Conservation (phyloP, 1,284 basidiomycete species). For the Coniferiporia sulphurascens region DNA sequence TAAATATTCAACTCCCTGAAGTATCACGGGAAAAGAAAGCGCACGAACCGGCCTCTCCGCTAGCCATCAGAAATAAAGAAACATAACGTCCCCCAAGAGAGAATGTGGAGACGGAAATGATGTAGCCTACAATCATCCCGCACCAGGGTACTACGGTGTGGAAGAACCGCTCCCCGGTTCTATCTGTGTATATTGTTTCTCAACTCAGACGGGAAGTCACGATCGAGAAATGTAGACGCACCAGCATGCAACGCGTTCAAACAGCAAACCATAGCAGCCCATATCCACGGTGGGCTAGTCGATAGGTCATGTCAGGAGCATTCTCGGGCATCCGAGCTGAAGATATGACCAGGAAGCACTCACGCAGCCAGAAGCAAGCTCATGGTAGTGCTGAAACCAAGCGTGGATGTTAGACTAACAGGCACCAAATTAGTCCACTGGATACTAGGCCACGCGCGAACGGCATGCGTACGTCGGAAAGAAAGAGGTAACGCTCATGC, state of each 20-base stretch:
- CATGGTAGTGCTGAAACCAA: conserved; percentile 32
- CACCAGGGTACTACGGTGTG: conserved; percentile 28
- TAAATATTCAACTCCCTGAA: not conserved
- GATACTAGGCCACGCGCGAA: conserved; percentile 1
- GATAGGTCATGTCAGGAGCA: not conserved
- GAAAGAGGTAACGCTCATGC: conserved; percentile 35
- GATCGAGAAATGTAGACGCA: conserved; percentile 38
- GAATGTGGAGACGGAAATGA: conserved; percentile 25
- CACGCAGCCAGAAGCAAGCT: conserved; percentile 34
- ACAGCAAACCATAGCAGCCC: conserved; percentile 27
- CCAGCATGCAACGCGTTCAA: conserved; percentile 37
- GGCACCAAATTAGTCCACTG: not conserved
- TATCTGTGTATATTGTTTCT: not conserved
- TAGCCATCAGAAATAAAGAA: conserved; percentile 26
- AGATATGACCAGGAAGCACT: conserved; percentile 17
- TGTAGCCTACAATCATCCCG: conserved; percentile 24
- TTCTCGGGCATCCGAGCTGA: no score
- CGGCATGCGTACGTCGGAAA: conserved; percentile 24
- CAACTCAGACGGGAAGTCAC: not conserved
- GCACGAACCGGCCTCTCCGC: conserved; percentile 21
- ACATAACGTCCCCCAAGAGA: conserved; percentile 27
- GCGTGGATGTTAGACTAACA: conserved; percentile 31
- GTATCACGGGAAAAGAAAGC: not conserved
- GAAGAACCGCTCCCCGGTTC: conserved; percentile 27
- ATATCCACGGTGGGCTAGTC: conserved; percentile 26